These are phyloP conservation scores for Amanita polypyramis DNA, from an alignment of 768 basidiomycete genomes.

Conservation along the genomic window DNA sequence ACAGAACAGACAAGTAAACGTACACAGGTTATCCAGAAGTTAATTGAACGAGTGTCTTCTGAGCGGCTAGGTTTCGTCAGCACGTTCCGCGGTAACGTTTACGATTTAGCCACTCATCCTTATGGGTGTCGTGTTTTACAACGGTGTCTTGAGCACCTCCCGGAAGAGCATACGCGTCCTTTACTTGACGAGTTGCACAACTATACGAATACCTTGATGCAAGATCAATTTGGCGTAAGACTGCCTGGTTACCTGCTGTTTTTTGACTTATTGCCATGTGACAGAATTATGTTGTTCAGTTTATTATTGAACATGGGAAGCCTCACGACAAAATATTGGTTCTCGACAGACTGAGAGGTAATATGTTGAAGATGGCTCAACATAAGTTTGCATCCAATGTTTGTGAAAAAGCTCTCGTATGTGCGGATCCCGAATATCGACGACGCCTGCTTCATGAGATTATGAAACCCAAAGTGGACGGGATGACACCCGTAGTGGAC, in stretches of 20 bases:
- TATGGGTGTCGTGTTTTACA: conserved; percentile 95
- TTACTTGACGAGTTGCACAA: conserved; percentile 79
- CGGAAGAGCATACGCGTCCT: conserved; percentile 52
- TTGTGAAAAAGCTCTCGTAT: conserved; percentile 79
- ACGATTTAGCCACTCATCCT: conserved; percentile 75
- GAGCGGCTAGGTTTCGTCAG: conserved; percentile 70
- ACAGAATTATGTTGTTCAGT: conserved; percentile 94
- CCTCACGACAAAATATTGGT: conserved; percentile 59
- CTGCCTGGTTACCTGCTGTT: not conserved
- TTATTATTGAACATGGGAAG: conserved; percentile 75
- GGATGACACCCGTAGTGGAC: conserved; percentile 56
- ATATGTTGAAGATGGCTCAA: conserved; percentile 68
- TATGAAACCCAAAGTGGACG: conserved; percentile 52
- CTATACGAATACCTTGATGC: conserved; percentile 63
- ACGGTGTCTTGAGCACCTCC: conserved; percentile 80
- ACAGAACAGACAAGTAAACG: conserved; percentile 3
- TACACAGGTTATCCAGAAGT: conserved; percentile 72
- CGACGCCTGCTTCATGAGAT: conserved; percentile 73
- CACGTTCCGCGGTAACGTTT: conserved; percentile 68
- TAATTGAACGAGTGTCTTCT: conserved; percentile 71
- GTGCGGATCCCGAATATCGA: conserved; percentile 54
- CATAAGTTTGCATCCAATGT: conserved; percentile 97
- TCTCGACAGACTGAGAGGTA: conserved; percentile 60
- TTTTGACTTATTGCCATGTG: conserved; percentile 3
- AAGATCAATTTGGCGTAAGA: conserved; percentile 84